Conservation (phyloP, 495 filamentous ascomycete species). For the Cenococcum geophilum region DNA sequence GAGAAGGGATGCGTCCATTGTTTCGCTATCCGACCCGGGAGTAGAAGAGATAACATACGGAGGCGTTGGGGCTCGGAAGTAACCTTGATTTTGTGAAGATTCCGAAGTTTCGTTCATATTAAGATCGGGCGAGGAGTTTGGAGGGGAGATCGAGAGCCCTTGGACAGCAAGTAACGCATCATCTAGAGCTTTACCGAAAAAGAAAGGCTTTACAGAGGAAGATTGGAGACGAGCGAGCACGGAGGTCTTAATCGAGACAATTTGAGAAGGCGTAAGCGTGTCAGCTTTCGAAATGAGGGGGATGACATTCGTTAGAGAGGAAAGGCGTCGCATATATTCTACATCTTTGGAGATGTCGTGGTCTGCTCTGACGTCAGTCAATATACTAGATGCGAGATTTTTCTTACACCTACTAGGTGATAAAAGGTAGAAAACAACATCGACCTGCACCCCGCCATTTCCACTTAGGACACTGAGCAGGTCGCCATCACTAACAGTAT, state of each 20-base stretch:
- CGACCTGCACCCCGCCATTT: constrained; percentile 80
- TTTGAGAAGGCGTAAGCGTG: constrained; percentile 53
- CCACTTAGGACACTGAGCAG: constrained; percentile 76
- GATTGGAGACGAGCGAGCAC: constrained; percentile 54
- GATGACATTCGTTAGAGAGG: constrained; percentile 77
- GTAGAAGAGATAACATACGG: constrained; percentile 81
- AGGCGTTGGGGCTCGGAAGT: constrained; percentile 21
- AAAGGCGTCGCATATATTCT: constrained; percentile 67
- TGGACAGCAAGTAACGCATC: constrained; percentile 21
- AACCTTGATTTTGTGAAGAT: constrained; percentile 6
- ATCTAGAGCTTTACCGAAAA: constrained; percentile 48
- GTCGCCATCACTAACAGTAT: constrained; percentile 60
- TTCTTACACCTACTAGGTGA: constrained; percentile 49
- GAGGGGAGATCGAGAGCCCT: constrained; percentile 12
- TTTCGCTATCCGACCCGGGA: constrained; percentile 68
- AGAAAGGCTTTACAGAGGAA: constrained; percentile 60
- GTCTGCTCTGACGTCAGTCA: constrained; percentile 33
- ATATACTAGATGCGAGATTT: background rate
- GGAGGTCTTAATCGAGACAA: constrained; percentile 55
- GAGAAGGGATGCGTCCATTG: constrained; percentile 89
- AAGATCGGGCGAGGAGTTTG: background rate
- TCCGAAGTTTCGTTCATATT: background rate
- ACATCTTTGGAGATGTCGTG: constrained; percentile 68
- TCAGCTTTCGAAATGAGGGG: constrained; percentile 79
- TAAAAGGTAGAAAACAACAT: constrained; percentile 80